Conservation (phyloP, 306 rosid genomes). For the Gillenia trifoliata region DNA sequence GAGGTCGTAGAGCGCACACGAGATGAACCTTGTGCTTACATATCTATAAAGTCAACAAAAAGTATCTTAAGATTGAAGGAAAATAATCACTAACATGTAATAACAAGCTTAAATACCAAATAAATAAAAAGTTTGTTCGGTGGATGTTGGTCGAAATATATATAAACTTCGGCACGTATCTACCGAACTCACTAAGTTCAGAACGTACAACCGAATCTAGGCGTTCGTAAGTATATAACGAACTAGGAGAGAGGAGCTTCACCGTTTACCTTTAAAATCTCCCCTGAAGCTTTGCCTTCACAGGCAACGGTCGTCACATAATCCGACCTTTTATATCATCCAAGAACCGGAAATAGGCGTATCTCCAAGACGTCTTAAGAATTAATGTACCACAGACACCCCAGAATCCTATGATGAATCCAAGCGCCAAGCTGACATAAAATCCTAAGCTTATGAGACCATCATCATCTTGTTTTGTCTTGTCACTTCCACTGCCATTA, state of each 20-base stretch:
- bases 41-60: too few species aligned
- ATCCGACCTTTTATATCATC: neutral
- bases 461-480: neutral
- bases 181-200: too few species aligned
- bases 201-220: neutral
- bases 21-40: too few species aligned
- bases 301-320: neutral
- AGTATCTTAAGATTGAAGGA: too few species aligned
- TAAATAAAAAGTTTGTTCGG: too few species aligned
- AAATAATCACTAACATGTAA: too few species aligned
- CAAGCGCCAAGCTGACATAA: slow-evolving; percentile 22
- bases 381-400: slow-evolving; percentile 13
- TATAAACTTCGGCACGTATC: too few species aligned
- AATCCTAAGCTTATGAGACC: slow-evolving; percentile 11
- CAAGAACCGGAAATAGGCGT: neutral
- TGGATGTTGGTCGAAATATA: too few species aligned
- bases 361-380: slow-evolving; percentile 22
- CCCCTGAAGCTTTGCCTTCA: neutral
- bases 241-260: neutral
- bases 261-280: neutral
- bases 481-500: neutral
- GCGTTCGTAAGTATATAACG: too few species aligned
- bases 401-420: slow-evolving; percentile 30
- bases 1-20: too few species aligned
- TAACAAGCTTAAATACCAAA: too few species aligned